A percentile compares a stretch with the other conserved stretches of the same genome.
Evolutionary conservation across 1,284 basidiomycete genomes (phyloP).

Genomic region (Polyporus tsugae): DNA sequence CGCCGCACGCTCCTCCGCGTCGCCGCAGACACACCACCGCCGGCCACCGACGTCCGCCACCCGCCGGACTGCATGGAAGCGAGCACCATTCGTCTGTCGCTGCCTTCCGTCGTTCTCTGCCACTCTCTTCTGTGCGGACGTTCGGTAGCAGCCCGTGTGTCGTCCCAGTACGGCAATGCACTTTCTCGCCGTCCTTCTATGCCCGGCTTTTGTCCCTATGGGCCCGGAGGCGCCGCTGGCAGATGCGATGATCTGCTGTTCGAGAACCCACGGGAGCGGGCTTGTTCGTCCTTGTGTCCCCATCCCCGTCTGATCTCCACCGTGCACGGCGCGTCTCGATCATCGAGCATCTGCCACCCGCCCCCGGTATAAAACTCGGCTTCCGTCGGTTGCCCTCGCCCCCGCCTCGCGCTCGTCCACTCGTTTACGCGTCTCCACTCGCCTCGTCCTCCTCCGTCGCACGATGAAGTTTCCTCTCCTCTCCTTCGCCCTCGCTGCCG

Average conservation of each 20-base stretch:
- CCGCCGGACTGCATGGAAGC: neutral
- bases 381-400: neutral
- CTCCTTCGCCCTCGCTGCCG: conserved; percentile 8
- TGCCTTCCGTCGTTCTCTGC: neutral
- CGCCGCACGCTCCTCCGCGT: neutral
- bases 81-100: neutral
- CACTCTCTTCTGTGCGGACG: neutral
- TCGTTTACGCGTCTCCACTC: neutral
- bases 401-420: conserved; percentile 2
- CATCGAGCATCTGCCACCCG: neutral
- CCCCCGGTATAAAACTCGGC: conserved; percentile 1
- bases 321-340: neutral
- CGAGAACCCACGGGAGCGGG: neutral
- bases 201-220: neutral
- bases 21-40: neutral
- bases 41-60: neutral
- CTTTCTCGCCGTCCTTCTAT: neutral
- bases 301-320: neutral
- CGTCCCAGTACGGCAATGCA: neutral
- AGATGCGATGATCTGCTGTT: neutral
- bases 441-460: neutral
- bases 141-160: neutral
- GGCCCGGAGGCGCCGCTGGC: neutral
- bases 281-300: neutral
- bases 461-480: conserved; percentile 13